A percentile compares a stretch with the other conserved stretches of the same genome.
phyloP scores from a whole-genome alignment of 345 rosid genomes.

The Euphorbia lathyris region DNA sequence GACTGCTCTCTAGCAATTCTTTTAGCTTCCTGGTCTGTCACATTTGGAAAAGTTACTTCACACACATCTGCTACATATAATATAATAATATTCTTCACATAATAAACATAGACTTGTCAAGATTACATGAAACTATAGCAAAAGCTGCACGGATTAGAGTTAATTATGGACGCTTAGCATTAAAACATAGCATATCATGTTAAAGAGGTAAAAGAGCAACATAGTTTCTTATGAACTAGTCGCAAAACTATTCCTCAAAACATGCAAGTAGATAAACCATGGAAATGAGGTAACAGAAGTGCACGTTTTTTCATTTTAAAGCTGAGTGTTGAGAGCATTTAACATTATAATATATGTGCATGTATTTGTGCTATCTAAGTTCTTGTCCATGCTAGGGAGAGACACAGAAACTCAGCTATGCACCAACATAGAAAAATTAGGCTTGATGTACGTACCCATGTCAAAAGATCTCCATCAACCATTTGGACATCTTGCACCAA shows the following conservation, averaged over 20 bases:
- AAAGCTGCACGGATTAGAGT: background rate
- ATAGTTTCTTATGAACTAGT: too few species aligned
- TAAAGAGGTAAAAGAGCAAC: background rate
- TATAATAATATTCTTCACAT: too few species aligned
- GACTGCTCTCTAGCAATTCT: constrained; percentile 64
- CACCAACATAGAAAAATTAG: constrained; percentile 5
- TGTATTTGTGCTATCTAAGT: too few species aligned
- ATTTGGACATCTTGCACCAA: constrained; percentile 64
- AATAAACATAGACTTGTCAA: background rate
- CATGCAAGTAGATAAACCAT: background rate
- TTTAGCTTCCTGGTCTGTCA: constrained; percentile 70
- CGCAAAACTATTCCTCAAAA: too few species aligned
- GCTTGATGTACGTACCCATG: constrained; percentile 54
- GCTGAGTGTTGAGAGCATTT: background rate
- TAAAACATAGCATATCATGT: background rate
- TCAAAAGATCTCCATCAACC: constrained; percentile 86
- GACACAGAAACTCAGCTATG: background rate
- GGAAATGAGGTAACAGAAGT: background rate
- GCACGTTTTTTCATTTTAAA: background rate
- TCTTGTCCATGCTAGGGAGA: background rate
- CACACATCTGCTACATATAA: too few species aligned
- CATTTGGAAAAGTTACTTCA: background rate
- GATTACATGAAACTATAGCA: background rate
- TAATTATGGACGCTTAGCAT: background rate
- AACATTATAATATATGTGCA: background rate